Evolutionary conservation across 2,329 filamentous ascomycete species (phyloP), one percentile per base, ranked within the genome.

Genomic region (Talaromyces sp.): DNA sequence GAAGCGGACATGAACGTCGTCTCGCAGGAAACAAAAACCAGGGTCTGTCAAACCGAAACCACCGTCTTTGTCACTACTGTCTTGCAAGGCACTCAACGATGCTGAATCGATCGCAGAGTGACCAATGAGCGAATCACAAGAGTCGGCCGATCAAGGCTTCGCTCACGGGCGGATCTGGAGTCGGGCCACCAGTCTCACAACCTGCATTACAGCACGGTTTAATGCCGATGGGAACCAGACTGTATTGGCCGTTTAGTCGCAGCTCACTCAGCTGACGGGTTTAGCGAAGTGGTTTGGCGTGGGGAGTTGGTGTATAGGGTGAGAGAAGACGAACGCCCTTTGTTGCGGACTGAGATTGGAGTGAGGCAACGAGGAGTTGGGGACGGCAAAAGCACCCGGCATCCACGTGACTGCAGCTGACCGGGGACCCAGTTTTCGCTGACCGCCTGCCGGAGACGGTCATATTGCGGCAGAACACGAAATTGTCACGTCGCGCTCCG

Each of bases 1-100:
- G 69, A 72, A 73, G 72, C 68, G 69, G 75, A 78, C 76, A 78
- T 78, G 71, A 69, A 47, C 11, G 65, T 55, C 51, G 42, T 19
- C 25, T 39, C 36, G 5, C 17, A 27, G 33, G n/a, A 22, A 25
- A 10, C 22, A 27, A n/a, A 11, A 53, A 9, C 44, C 49, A 27
- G 3, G 13, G 17, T 54, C 25, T 27, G 15, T 22, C 44, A 17
- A 44, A 30, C 32, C 13, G 10, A 57, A 36, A 47, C 17, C 22
- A 52, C 60, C 22, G 51, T 22, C 25, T 53, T 27, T 27, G 51
- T 36, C 44, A 47, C 19, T 25, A 5, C 49, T 22, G 32, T 22
- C 47, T 53, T 25, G 8, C 13, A 15, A 28, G 22, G 54, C 5
- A 33, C 52, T 11, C 11, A 42, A 28, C 49, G 57, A 53, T 55